Evolutionary conservation across 2,329 filamentous ascomycete genomes (phyloP).

Genomic region (Colletotrichum melonis): DNA sequence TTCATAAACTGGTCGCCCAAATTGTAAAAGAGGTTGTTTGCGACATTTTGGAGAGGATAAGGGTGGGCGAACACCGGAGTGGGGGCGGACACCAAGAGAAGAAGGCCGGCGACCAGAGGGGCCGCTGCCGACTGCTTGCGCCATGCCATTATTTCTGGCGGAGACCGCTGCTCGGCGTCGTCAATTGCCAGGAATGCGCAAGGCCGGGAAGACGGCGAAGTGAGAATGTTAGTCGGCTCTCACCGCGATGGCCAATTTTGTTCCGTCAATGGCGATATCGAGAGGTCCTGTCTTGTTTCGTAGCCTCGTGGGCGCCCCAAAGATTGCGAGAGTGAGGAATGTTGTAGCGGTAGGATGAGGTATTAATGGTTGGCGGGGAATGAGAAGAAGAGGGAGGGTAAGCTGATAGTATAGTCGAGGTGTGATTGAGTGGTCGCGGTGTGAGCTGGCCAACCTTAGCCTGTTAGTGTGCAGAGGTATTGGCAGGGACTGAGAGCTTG

Average conservation of each 20-base stretch:
- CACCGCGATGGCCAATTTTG: neutral
- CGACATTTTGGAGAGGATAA: conserved; percentile 49
- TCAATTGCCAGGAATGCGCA: conserved; percentile 45
- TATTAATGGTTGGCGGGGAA: conserved; percentile 16
- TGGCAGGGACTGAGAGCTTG: conserved; percentile 12
- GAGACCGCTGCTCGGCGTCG: conserved; percentile 39
- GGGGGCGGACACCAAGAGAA: conserved; percentile 52
- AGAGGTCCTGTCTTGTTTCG: conserved; percentile 1
- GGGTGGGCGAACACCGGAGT: conserved; percentile 55
- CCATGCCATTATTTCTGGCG: conserved; percentile 21
- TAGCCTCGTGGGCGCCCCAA: neutral
- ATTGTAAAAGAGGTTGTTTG: conserved; percentile 59
- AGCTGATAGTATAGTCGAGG: conserved; percentile 2
- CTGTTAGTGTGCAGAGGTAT: conserved; percentile 31
- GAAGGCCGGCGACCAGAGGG: conserved; percentile 41
- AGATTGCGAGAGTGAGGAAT: conserved; percentile 9
- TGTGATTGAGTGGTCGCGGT: neutral
- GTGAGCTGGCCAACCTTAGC: conserved; percentile 28
- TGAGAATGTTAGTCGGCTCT: conserved; percentile 1
- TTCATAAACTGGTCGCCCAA: conserved; percentile 61
- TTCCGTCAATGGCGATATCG: neutral
- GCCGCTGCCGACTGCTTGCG: conserved; percentile 20
- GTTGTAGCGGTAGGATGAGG: conserved; percentile 23
- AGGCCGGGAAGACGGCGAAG: conserved; percentile 12
- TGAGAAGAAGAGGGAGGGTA: neutral